Base-by-base conservation (phyloP, 371 early-diverging fungal species). In the Saksenaea vasiformis region DNA sequence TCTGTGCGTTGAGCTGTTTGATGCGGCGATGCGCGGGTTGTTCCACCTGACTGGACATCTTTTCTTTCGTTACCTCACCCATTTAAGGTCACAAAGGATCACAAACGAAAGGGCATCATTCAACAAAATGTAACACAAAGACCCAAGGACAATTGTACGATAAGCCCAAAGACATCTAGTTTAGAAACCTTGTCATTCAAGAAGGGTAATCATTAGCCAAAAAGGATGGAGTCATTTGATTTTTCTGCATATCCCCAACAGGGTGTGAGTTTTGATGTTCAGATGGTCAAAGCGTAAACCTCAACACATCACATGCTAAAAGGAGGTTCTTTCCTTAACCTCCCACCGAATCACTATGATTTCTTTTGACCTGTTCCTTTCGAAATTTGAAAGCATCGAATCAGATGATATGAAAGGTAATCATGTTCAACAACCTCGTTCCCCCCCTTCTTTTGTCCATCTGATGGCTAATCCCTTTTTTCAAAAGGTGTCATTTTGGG, bases 191-290 rank as follows among this genome's bases (percentile, higher is more conserved):
- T 47, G 51, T 47, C 22, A 22, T 47, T 47, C 51, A 47, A 47
- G 51, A 47, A 47, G 22, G 51, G 51, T 2, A 17, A 47, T 19
- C 22, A 47, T 47, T 31, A 22, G 51, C 51, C 24, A 47, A 22
- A 47, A 47, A 47, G 10, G 51, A 22, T 0, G 19, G 22, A 22
- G 51, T 47, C 51, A 47, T 22, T 47, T 47, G 51, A 47, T 47
- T 22, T 17, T 47, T 47, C 24, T 47, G 51, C 51, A 47, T n/a
- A n/a, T 47, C 51, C 51, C 51, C 51, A n/a, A 31, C 51, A 47
- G 22, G 10, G 3, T 17, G 17, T 17, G 27, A 13, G 65, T 36
- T 65, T 86, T 47, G 51, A 36, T 47, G 51, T 47, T 47, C 51
- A 47, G 51, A 47, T 47, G 51, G 51, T 47, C 51, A 47, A 47